Percentiles rank a stretch among this genome's conserved stretches.
Evolutionary conservation across 345 rosid species (phyloP).

Genomic region (Rubroshorea leprosula): DNA sequence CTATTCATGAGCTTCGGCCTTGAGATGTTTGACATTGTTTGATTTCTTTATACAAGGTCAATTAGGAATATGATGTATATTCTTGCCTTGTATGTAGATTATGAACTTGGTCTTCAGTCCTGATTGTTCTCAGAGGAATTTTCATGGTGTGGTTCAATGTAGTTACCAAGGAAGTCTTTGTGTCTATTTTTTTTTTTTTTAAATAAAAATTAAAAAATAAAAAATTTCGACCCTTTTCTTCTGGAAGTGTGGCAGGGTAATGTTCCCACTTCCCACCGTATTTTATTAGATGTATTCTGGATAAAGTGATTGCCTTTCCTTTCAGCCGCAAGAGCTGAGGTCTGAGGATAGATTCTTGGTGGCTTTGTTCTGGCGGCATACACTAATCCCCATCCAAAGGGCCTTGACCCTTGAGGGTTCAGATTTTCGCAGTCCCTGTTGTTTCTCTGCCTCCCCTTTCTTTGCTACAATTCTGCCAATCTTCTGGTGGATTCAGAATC

Average conservation of each 20-base stretch:
- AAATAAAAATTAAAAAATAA: too few relatives aligned
- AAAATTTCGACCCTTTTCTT: too few relatives aligned
- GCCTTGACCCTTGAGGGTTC: conserved; percentile 20
- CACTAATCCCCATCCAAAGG: conserved; percentile 22
- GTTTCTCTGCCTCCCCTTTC: conserved; percentile 31
- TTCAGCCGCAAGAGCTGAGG: conserved; percentile 54
- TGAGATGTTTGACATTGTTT: background rate
- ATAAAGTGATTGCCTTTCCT: conserved; percentile 36
- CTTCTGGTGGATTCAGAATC: too few relatives aligned
- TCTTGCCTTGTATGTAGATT: conserved; percentile 13
- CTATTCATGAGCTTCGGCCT: background rate
- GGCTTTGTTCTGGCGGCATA: conserved; percentile 74
- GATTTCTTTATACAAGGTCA: background rate
- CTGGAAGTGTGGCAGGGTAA: too few relatives aligned
- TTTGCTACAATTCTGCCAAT: conserved; percentile 25
- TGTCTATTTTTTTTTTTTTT: background rate
- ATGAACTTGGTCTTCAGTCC: conserved; percentile 15
- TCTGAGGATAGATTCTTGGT: conserved; percentile 38
- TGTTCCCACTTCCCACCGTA: too few relatives aligned
- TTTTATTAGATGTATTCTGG: background rate
- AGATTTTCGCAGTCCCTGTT: conserved; percentile 17
- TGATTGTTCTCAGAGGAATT: background rate
- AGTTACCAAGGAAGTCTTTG: background rate
- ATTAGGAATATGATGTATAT: too few relatives aligned
- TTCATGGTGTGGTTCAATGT: background rate